Evolutionary conservation across 2,329 filamentous ascomycete species (phyloP), one percentile per base, ranked within the genome.

Genomic region (Phyllosticta citriasiana): DNA sequence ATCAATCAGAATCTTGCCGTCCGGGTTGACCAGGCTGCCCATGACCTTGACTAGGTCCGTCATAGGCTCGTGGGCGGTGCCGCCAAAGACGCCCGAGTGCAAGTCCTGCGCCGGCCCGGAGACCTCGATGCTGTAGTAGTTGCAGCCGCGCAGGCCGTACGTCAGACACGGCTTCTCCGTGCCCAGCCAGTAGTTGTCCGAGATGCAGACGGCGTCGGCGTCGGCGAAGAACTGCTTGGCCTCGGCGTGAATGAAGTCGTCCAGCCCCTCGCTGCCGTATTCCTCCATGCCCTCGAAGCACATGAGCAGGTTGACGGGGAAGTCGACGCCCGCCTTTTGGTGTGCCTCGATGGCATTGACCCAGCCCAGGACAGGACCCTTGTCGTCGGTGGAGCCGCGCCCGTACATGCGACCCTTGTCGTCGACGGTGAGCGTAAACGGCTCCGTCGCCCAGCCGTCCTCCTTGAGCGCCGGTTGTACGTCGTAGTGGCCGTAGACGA

Each of bases 261-360:
- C 94, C 60, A 99, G 82, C 47, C 94, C 94, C 74, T 97, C 93
- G 0, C 92, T 97, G 57, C 94, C 94, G 74, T 96, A 96, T 79
- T 99, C 94, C 79, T 99, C 94, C 94, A 99, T 99, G 56, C 94
- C 94, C 81, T 99, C 94, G 69, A 99, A 97, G 81, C 94, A 99
- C 90, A 97, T 97, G 66, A 99, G 84, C 66, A 99, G 82, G 79
- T 99, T 99, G 71, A 99, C 94, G 8, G 94, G 94, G 73, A 99
- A 91, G 57, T 97, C 93, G 54, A 97, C 81, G 62, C 90, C 90
- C 40, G 92, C 91, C 81, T 95, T 94, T 77, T 96, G 88, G 80
- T 99, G 94, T 52, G 94, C 92, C 78, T 99, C 92, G 66, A 99
- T 97, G 67, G 92, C 92, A 73, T 99, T 99, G 67, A 99, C 76